Evolutionary conservation across 2,329 filamentous ascomycete species (phyloP).

Genomic region (Amauroascus verrucosus): DNA sequence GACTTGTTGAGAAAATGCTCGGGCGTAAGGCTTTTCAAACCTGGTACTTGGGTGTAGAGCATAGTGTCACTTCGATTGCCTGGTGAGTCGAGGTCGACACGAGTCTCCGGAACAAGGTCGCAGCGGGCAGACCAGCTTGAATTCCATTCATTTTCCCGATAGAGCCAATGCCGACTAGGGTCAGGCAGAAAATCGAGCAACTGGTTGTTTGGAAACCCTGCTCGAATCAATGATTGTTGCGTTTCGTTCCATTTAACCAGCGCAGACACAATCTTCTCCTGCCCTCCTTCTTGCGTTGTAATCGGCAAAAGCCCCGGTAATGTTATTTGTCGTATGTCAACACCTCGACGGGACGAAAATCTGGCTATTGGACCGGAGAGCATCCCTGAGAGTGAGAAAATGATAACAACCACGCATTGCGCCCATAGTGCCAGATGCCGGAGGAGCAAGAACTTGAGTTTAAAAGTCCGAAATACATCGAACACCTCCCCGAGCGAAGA

Average conservation of each 20-base stretch:
- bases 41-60: background rate
- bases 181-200: background rate
- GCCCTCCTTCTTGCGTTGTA: background rate
- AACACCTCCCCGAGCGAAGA: background rate
- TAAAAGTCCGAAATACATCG: background rate
- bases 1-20: background rate
- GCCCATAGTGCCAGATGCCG: background rate
- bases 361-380: background rate
- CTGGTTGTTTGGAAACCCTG: background rate
- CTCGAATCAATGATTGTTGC: background rate
- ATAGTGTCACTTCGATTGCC: background rate
- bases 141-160: slow-evolving; percentile 1
- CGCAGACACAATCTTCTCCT: background rate
- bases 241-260: background rate
- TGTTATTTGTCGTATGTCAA: background rate
- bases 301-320: background rate
- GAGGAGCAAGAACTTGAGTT: background rate
- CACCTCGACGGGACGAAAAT: background rate
- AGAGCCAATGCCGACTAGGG: background rate
- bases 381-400: background rate
- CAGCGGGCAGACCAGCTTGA: background rate
- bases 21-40: background rate
- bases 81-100: background rate
- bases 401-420: background rate
- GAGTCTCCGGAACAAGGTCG: background rate